Evolutionary conservation across 2,329 filamentous ascomycete genomes (phyloP).

Genomic region (Fusarium papillatum): DNA sequence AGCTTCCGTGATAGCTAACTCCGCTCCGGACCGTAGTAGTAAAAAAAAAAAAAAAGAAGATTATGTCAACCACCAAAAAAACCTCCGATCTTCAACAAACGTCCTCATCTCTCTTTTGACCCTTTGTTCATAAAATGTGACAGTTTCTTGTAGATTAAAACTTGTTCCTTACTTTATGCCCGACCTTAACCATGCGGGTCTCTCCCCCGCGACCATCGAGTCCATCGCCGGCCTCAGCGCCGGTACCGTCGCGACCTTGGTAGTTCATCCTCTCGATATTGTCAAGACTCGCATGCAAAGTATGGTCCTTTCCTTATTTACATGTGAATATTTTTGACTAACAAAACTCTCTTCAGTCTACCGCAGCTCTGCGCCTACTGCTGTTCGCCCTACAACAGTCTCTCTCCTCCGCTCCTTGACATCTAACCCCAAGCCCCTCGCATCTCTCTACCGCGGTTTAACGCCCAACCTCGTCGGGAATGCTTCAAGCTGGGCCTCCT

Average conservation of each 20-base stretch:
- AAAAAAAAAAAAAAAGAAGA: conserved; percentile 24
- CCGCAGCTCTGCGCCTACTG: conserved; percentile 56
- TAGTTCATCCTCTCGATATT: conserved; percentile 93
- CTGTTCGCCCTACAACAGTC: conserved; percentile 61
- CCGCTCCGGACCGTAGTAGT: not conserved
- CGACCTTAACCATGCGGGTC: conserved; percentile 65
- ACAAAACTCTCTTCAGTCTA: conserved; percentile 57
- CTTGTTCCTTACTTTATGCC: conserved; percentile 55
- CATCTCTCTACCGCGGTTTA: conserved; percentile 89
- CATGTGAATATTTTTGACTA: not conserved
- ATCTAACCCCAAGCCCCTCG: conserved; percentile 67
- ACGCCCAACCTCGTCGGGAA: conserved; percentile 94
- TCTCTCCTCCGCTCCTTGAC: conserved; percentile 65
- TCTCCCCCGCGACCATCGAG: conserved; percentile 86
- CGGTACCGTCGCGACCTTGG: conserved; percentile 87
- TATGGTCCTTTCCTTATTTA: conserved; percentile 53
- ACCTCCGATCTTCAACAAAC: not conserved
- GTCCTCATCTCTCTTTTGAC: not conserved
- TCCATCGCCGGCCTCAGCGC: conserved; percentile 91
- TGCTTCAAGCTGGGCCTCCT: conserved; percentile 89
- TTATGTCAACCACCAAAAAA: conserved; percentile 17
- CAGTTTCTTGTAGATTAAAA: conserved; percentile 18
- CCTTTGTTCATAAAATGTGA: conserved; percentile 40
- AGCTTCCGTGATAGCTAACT: conserved; percentile 13
- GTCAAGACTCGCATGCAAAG: conserved; percentile 97